Percentiles rank a stretch among this genome's conserved stretches.
phyloP scores from a whole-genome alignment of 139 green algal species.

The Volvox reticuliferus region DNA sequence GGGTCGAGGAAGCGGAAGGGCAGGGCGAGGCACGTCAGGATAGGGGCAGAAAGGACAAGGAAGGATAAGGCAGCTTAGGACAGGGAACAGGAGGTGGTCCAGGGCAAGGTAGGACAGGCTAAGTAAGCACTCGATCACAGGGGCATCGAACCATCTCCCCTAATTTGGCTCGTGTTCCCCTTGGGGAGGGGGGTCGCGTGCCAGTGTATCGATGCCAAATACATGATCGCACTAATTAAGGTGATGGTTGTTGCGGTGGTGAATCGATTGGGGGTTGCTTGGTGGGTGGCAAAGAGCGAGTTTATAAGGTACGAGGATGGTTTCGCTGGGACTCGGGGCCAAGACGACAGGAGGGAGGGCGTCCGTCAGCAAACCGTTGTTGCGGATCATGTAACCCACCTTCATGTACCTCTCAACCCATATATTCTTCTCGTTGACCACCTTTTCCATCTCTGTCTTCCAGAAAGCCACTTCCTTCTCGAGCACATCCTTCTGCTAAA shows the following conservation, averaged over 20 bases:
- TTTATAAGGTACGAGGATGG: background rate
- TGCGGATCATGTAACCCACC: background rate
- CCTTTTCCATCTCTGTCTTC: constrained; percentile 45
- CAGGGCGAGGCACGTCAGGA: background rate
- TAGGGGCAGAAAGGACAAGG: background rate
- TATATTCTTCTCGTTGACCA: constrained; percentile 27
- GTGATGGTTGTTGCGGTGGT: background rate
- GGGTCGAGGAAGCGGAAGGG: background rate
- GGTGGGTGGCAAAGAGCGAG: background rate
- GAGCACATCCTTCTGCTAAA: background rate
- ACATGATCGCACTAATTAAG: no score
- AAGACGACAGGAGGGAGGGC: no score
- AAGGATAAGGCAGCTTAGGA: background rate
- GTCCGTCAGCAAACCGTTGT: no score
- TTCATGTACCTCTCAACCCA: constrained; percentile 34
- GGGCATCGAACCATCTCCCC: no score
- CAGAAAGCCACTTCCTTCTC: constrained; percentile 24
- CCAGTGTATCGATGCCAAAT: no score
- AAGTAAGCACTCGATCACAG: no score
- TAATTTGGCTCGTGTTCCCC: no score
- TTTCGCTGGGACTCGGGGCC: background rate
- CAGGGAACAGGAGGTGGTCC: background rate
- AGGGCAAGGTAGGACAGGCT: background rate
- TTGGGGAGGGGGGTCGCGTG: no score
- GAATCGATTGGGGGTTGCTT: background rate